Percentiles rank a stretch among this genome's conserved stretches.
Evolutionary conservation across 306 rosid species (phyloP).

Genomic region (Pachyrhizus erosus): DNA sequence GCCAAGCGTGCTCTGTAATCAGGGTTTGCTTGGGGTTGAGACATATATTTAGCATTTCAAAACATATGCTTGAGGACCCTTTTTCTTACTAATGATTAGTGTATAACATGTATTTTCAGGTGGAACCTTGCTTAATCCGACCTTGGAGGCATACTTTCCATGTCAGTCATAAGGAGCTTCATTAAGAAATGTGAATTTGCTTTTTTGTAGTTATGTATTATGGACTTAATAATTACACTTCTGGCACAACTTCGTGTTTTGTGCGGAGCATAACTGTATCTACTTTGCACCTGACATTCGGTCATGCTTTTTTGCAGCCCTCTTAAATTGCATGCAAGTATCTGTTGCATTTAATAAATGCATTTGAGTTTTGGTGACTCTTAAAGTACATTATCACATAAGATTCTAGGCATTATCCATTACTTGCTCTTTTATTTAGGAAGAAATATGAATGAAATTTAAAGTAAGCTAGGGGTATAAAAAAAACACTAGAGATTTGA

Average conservation of each 20-base stretch:
- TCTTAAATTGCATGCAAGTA: slow-evolving; percentile 30
- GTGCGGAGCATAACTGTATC: slow-evolving; percentile 28
- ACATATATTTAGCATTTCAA: slow-evolving; percentile 26
- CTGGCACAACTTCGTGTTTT: slow-evolving; percentile 28
- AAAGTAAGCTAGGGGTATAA: background rate
- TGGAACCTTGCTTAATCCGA: slow-evolving; percentile 69
- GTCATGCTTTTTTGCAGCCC: slow-evolving; percentile 25
- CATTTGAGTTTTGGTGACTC: slow-evolving; percentile 41
- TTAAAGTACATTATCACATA: background rate
- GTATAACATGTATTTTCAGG: slow-evolving; percentile 58
- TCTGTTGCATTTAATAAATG: slow-evolving; percentile 38
- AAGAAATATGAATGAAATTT: background rate
- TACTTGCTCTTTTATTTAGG: background rate
- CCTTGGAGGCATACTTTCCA: slow-evolving; percentile 73
- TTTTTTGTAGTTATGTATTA: slow-evolving; percentile 13
- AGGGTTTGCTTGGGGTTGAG: slow-evolving; percentile 16
- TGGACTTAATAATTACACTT: slow-evolving; percentile 39
- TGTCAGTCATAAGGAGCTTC: slow-evolving; percentile 60
- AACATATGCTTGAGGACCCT: background rate
- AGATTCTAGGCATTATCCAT: background rate
- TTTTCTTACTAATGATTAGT: background rate
- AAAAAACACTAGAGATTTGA: background rate
- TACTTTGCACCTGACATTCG: slow-evolving; percentile 17
- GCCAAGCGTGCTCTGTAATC: background rate
- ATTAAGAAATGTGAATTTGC: slow-evolving; percentile 49